Evolutionary conservation across 2,329 filamentous ascomycete species (phyloP).

Genomic region (Aspergillus pseudoglaucus): DNA sequence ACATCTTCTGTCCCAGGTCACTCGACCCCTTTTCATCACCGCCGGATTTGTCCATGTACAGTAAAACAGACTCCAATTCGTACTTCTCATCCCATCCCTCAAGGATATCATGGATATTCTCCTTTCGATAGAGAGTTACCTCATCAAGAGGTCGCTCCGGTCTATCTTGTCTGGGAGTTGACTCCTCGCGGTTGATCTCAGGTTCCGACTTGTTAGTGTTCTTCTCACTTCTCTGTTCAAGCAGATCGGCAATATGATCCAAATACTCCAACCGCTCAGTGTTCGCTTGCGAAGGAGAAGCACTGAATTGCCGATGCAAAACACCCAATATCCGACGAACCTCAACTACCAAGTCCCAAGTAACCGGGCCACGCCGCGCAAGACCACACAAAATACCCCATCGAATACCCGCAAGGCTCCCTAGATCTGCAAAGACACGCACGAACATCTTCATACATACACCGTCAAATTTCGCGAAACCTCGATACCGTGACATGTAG

Average conservation of each 20-base stretch:
- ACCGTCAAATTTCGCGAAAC: constrained; percentile 27
- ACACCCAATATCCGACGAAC: constrained; percentile 20
- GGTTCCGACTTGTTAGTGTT: constrained; percentile 11
- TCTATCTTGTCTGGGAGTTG: constrained; percentile 9
- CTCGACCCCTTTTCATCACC: background rate
- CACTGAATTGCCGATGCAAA: constrained; percentile 7
- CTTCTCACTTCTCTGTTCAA: constrained; percentile 19
- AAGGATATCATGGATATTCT: constrained; percentile 9
- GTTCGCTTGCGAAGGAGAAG: constrained; percentile 1
- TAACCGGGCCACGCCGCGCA: constrained; percentile 24
- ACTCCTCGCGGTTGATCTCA: constrained; percentile 6
- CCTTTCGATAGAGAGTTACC: constrained; percentile 6
- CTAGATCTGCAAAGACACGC: constrained; percentile 24
- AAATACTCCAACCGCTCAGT: constrained; percentile 15
- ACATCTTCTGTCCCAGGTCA: background rate
- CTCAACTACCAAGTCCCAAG: constrained; percentile 29
- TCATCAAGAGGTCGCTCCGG: constrained; percentile 9
- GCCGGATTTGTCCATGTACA: constrained; percentile 8
- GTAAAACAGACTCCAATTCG: constrained; percentile 19
- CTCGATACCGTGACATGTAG: constrained; percentile 33
- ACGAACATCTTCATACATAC: constrained; percentile 33
- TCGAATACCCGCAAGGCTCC: constrained; percentile 30
- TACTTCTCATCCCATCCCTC: constrained; percentile 24
- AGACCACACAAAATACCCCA: constrained; percentile 37
- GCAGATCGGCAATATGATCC: constrained; percentile 10